phyloP scores from a whole-genome alignment of 148 eudicot species.

The Vaccinium darrowii region DNA sequence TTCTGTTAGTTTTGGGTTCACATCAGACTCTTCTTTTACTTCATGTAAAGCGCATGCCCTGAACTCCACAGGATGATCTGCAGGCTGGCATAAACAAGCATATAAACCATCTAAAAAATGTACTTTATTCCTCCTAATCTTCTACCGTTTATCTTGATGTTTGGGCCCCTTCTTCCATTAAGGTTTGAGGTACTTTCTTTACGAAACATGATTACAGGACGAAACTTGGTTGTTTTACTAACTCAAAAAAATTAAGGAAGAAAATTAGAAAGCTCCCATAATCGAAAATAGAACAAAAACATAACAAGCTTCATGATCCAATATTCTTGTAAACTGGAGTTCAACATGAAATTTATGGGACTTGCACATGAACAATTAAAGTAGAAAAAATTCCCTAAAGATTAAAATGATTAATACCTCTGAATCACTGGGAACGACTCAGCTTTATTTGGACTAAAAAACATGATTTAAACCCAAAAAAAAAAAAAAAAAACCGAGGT shows the following conservation, averaged over 20 bases:
- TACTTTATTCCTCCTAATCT: neutral
- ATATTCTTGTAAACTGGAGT: neutral
- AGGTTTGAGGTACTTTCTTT: neutral
- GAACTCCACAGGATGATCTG: constrained; percentile 10
- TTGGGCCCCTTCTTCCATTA: neutral
- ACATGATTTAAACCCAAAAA: neutral
- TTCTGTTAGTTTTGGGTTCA: constrained; percentile 16
- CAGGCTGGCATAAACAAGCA: constrained; percentile 16
- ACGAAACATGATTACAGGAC: neutral
- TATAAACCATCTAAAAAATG: constrained; percentile 4
- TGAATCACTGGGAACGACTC: neutral
- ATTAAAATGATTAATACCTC: neutral
- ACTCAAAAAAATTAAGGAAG: neutral
- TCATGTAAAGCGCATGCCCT: neutral
- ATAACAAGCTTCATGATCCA: neutral
- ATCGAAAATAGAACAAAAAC: neutral
- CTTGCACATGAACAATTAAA: neutral
- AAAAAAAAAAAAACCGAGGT: neutral
- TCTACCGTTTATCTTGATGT: neutral
- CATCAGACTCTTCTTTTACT: constrained; percentile 21
- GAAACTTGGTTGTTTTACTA: neutral
- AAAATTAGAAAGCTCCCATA: neutral
- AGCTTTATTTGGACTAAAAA: neutral
- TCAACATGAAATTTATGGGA: neutral
- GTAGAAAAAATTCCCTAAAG: neutral